Evolutionary conservation across 75 land plant species (phyloP), one percentile per base, ranked within the genome.

Genomic region (Pinus tabuliformis): DNA sequence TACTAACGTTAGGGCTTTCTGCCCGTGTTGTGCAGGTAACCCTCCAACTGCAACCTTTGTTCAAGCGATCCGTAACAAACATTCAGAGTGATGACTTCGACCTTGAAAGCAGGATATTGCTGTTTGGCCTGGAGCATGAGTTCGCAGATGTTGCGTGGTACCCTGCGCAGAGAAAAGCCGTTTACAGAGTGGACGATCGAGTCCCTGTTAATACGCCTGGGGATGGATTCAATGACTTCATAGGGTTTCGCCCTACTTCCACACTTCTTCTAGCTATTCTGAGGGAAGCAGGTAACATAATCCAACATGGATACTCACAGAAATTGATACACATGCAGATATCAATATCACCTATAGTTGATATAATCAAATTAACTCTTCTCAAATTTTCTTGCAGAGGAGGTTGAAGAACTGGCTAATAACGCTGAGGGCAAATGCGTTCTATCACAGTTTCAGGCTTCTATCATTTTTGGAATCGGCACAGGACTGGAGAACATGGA

Each of bases 81-180:
- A 54, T 73, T 22, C 30, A 56, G 56, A 73, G 22, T 22, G 36
- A 24, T 21, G 86, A 85, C 73, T 6, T 18, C 26, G 68, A 63
- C 20, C 28, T 84, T 18, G 85, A 85, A 56, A 56, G 71, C 30
- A 39, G 16, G 14, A 60, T 78, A 21, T 13, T 65, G 16, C 13
- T 56, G 2, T 75, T 82, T 42, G 84, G 80, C 28, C 17, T 26
- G 56, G 28, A 6, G 33, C 71, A 84, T 59, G 80, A 82, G 57
- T 83, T 78, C 57, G 85, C 78, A 21, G 81, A 78, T 49, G 39
- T 85, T 17, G 59, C 70, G 30, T 85, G 86, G 86, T 75, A 82
- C 62, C 84, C 85, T 26, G 74, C 81, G 7, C 85, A 74, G 56
- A 58, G 42, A 6, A 73, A 71, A 59, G 85, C 60, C 18, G 71